Conservation (phyloP, 2,329 filamentous ascomycete species). For the Pyricularia sp. region DNA sequence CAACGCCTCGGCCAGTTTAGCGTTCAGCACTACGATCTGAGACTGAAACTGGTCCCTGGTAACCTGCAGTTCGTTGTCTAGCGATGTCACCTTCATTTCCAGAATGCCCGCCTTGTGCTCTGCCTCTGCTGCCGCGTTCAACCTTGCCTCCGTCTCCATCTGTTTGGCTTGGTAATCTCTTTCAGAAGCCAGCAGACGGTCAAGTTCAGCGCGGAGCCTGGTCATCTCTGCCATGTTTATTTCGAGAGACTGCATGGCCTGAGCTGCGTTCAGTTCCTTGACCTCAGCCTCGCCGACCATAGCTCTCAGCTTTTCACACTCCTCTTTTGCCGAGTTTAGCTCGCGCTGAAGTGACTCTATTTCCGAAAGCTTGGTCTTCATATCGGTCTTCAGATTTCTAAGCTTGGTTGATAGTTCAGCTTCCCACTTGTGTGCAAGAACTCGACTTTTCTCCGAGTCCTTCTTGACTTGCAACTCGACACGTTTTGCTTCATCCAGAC, state of each 20-base stretch:
- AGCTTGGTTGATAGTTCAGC: constrained; percentile 59
- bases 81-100: constrained; percentile 44
- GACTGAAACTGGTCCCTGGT: constrained; percentile 33
- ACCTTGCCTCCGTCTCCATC: constrained; percentile 45
- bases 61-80: constrained; percentile 35
- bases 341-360: constrained; percentile 47
- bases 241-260: constrained; percentile 55
- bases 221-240: constrained; percentile 52
- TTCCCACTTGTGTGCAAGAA: constrained; percentile 71
- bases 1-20: constrained; percentile 30
- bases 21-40: constrained; percentile 38
- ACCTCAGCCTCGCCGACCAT: constrained; percentile 62
- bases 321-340: constrained; percentile 45
- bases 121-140: constrained; percentile 48
- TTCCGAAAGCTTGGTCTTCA: constrained; percentile 53
- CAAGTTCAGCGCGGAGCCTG: constrained; percentile 47
- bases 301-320: constrained; percentile 55
- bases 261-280: constrained; percentile 53
- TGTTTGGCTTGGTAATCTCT: constrained; percentile 57
- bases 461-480: constrained; percentile 60
- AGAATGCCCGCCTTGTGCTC: constrained; percentile 50
- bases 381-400: constrained; percentile 57
- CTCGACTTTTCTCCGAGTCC: constrained; percentile 63
- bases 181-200: constrained; percentile 50
- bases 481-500: constrained; percentile 64